Evolutionary conservation across 495 filamentous ascomycete genomes (phyloP).

Genomic region (Aspergillus indologenus): DNA sequence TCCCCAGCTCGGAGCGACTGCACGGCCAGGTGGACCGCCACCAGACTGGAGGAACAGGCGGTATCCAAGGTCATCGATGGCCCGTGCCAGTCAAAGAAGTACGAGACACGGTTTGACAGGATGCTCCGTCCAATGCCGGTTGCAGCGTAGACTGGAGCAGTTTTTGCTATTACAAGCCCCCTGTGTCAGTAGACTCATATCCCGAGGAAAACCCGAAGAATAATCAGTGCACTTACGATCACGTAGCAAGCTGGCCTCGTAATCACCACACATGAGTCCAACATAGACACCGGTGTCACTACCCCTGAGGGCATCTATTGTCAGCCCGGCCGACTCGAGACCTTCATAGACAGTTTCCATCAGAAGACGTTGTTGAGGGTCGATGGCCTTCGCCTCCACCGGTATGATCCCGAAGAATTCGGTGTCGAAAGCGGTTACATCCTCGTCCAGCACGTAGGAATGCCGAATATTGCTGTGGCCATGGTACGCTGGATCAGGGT

Average conservation of each 20-base stretch:
- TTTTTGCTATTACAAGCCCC: too few species aligned
- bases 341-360: conserved; percentile 59
- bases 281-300: conserved; percentile 44
- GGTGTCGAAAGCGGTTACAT: conserved; percentile 36
- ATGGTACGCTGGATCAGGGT: too few species aligned
- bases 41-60: conserved; percentile 53
- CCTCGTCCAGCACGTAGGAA: too few species aligned
- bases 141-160: conserved; percentile 45
- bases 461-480: too few species aligned
- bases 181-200: too few species aligned
- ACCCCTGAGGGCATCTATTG: conserved; percentile 34
- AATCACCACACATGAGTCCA: conserved; percentile 42
- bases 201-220: too few species aligned
- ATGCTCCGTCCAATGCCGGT: conserved; percentile 16
- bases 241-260: conserved; percentile 32
- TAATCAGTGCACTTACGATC: too few species aligned
- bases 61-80: conserved; percentile 57
- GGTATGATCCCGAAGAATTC: conserved; percentile 56
- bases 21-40: conserved; percentile 40
- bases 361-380: conserved; percentile 50
- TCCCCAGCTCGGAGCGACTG: conserved; percentile 42
- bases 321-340: conserved; percentile 46
- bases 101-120: conserved; percentile 48
- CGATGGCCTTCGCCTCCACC: conserved; percentile 47
- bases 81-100: conserved; percentile 56